Percentiles rank a stretch among this genome's conserved stretches.
Conservation (phyloP, 2,329 filamentous ascomycete genomes). For the Claviceps fusiformis region DNA sequence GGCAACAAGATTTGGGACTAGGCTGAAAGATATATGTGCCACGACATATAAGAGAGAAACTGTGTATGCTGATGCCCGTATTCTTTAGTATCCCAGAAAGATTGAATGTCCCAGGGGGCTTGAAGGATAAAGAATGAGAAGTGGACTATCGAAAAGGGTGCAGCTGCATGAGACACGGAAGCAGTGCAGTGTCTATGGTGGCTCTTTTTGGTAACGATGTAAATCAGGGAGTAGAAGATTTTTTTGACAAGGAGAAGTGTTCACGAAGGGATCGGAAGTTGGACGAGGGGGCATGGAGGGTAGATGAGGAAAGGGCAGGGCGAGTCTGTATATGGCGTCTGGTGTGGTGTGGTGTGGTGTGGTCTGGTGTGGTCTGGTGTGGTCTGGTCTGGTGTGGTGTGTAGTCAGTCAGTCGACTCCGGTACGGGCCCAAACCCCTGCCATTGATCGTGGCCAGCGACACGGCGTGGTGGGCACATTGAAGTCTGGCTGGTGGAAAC, state of each 20-base stretch:
- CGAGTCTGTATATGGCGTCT: slow-evolving; percentile 3
- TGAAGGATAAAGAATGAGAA: slow-evolving; percentile 9
- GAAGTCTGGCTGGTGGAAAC: neutral
- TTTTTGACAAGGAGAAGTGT: slow-evolving; percentile 13
- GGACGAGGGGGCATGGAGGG: slow-evolving; percentile 20
- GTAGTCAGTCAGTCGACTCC: slow-evolving; percentile 10
- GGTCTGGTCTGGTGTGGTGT: neutral
- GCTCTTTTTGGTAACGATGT: slow-evolving; percentile 20
- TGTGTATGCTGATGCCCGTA: slow-evolving; percentile 5
- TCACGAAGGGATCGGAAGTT: slow-evolving; percentile 9
- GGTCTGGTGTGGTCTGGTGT: too few species aligned
- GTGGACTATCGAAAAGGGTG: slow-evolving; percentile 17
- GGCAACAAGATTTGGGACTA: neutral
- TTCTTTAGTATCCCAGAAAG: slow-evolving; percentile 3
- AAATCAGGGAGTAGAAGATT: slow-evolving; percentile 17
- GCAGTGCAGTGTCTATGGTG: slow-evolving; percentile 14
- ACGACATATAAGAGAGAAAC: neutral
- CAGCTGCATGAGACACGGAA: slow-evolving; percentile 19
- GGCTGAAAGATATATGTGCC: neutral
- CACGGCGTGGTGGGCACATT: slow-evolving; percentile 3
- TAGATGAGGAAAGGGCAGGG: slow-evolving; percentile 22
- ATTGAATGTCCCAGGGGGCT: neutral
- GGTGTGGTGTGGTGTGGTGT: neutral
- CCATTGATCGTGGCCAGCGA: slow-evolving; percentile 8
- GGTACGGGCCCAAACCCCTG: slow-evolving; percentile 4